Base-by-base conservation (phyloP, 2,329 filamentous ascomycete species). In the Xylaria sp. region DNA sequence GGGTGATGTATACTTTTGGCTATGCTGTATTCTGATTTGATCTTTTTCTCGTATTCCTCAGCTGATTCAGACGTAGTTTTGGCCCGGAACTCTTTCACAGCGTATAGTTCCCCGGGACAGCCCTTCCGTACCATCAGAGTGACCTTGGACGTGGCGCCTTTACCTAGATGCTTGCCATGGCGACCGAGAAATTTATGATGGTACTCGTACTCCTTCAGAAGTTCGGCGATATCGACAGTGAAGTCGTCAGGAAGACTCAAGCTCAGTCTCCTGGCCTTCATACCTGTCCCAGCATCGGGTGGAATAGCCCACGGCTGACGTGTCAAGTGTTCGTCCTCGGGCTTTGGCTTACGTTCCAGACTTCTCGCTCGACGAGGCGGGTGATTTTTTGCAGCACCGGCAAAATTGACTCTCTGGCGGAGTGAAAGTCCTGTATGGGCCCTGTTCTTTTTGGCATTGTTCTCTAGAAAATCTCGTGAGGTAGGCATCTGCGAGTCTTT, bases 11-110 rank as follows among this genome's bases (percentile, higher is more conserved):
- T 78, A 67, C 90, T 92, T 79, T 93, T 93, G 62, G 91, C 91
- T 67, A 96, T 93, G 75, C 88, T 92, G 78, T 88, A 97, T 74
- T 97, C 93, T 1, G 91, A 93, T 76, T 94, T 96, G 79, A 96
- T 91, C 80, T 96, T 95, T 77, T 92, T 89, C 67, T 91, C 85
- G 75, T 96, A 96, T 52, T 95, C 91, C 29, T 87, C 83, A 64
- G 85, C 81, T 9, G 85, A 87, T 73, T 96, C 92, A 40, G 83
- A 82, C 33, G 84, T 82, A 35, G 87, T 87, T 75, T 90, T 90
- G 66, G 86, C 85, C 10, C 92, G 87, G 74, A 96, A 96, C 71
- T 95, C 91, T 78, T 97, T 97, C 68, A 96, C 92, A 0, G 93
- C 93, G 67, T 90, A 93, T 7, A 92, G 77, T 70, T 92, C 88